phyloP scores from a whole-genome alignment of 495 filamentous ascomycete genomes.

The Lophium mytilinum region DNA sequence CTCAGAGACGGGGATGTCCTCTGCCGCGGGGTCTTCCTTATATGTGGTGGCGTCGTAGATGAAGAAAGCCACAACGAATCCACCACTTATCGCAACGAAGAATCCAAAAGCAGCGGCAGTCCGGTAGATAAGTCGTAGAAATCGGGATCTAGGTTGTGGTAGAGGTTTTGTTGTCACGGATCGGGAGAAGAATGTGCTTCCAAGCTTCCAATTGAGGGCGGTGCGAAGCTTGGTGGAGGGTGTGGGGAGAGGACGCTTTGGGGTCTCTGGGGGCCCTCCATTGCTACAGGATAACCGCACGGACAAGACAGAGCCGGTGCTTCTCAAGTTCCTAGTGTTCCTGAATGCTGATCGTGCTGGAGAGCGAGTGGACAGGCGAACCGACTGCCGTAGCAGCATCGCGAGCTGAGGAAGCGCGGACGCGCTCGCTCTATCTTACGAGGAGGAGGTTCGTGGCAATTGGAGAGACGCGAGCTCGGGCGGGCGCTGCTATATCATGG shows the following conservation, averaged over 20 bases:
- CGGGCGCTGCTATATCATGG: background rate
- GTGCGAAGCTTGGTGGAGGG: conserved; percentile 1
- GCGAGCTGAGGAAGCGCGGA: background rate
- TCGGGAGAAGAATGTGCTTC: conserved; percentile 1
- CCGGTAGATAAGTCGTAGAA: conserved; percentile 40
- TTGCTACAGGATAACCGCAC: conserved; percentile 13
- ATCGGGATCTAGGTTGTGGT: conserved; percentile 15
- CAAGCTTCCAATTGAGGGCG: background rate
- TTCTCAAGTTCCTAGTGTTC: background rate
- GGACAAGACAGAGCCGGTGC: background rate
- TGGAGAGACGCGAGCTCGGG: background rate
- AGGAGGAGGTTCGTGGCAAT: conserved; percentile 2
- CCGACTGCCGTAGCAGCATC: conserved; percentile 16
- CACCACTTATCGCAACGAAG: conserved; percentile 46
- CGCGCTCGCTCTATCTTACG: background rate
- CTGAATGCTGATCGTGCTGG: background rate
- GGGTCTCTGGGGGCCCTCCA: conserved; percentile 8
- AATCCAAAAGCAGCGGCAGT: conserved; percentile 51
- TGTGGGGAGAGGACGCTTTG: conserved; percentile 9
- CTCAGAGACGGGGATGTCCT: conserved; percentile 75
- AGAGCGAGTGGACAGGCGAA: conserved; percentile 9
- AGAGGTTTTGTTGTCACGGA: conserved; percentile 19
- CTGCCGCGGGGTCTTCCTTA: conserved; percentile 51
- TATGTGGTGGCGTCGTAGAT: conserved; percentile 92
- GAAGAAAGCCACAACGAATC: conserved; percentile 72